Conservation (phyloP, 805 yeast genomes). For the Saccharomycopsis javanensis region DNA sequence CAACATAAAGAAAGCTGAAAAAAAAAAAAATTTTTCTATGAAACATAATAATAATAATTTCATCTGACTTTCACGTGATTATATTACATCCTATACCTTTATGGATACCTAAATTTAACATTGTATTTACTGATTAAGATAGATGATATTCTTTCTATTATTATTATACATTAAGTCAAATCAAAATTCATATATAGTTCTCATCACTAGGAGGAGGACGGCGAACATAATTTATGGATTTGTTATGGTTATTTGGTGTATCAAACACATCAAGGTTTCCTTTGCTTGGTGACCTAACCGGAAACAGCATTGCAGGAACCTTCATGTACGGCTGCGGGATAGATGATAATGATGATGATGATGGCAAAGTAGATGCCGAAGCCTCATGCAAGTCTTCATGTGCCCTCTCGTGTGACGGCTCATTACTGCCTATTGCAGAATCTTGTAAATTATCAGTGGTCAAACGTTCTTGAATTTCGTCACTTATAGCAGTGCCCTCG, state of each 20-base stretch:
- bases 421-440: no score
- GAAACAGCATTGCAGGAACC: conserved; percentile 18
- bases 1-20: no score
- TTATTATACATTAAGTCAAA: background rate
- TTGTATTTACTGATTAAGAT: background rate
- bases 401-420: no score
- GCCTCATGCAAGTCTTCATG: background rate
- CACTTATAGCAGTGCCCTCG: background rate
- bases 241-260: background rate
- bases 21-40: background rate
- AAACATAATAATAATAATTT: no score
- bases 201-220: conserved; percentile 1
- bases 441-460: background rate
- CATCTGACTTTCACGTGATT: no score
- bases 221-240: background rate
- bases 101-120: background rate
- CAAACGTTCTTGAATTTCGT: background rate
- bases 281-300: conserved; percentile 2
- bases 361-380: background rate
- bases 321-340: conserved; percentile 14
- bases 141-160: background rate
- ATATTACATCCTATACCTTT: no score
- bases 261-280: background rate
- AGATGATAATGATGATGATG: background rate
- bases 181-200: background rate